Conservation (phyloP, 305 asterid species). For the Solanum chacoense region DNA sequence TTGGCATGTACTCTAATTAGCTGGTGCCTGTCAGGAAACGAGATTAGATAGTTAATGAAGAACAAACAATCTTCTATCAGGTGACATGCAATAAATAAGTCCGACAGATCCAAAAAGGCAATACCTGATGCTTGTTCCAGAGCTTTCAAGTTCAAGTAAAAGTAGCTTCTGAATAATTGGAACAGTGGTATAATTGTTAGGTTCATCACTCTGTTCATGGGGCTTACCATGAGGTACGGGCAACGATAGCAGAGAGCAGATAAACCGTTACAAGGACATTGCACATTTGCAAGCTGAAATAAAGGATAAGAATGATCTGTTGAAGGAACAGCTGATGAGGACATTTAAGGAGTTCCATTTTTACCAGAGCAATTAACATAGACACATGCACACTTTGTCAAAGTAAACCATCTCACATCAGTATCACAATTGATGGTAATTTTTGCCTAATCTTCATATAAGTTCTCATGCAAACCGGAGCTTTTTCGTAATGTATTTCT, state of each 20-base stretch:
- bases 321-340: background rate
- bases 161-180: background rate
- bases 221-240: no score
- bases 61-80: background rate
- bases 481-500: background rate
- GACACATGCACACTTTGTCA: background rate
- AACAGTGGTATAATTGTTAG: no score
- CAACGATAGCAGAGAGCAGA: background rate
- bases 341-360: background rate
- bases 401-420: background rate
- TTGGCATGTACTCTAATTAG: conserved; percentile 24
- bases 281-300: background rate
- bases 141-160: background rate
- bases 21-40: background rate
- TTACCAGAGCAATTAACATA: no score
- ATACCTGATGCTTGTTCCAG: background rate
- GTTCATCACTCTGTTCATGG: no score
- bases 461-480: background rate
- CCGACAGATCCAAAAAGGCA: background rate
- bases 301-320: background rate
- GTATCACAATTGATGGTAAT: background rate
- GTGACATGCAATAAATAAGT: background rate
- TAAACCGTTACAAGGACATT: background rate
- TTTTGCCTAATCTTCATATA: background rate
- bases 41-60: background rate